Evolutionary conservation across 495 filamentous ascomycete genomes (phyloP).

Genomic region (Lineolata rhizophorae): DNA sequence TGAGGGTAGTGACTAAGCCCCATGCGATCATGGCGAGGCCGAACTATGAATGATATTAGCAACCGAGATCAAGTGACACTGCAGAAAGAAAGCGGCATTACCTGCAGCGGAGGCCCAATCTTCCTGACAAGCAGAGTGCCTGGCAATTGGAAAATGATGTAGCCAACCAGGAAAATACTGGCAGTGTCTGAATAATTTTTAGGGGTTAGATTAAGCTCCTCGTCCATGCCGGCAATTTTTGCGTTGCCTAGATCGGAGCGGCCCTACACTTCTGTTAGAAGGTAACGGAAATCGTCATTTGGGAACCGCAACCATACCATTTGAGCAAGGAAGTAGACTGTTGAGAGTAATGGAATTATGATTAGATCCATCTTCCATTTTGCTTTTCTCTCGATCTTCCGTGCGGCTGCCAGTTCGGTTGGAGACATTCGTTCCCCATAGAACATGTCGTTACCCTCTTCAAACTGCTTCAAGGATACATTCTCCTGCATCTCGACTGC

Average conservation of each 20-base stretch:
- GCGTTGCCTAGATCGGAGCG: slow-evolving; percentile 2
- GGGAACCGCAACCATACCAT: not conserved
- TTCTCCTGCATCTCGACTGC: no score
- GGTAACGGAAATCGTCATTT: not conserved
- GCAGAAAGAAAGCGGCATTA: not conserved
- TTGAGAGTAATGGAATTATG: not conserved
- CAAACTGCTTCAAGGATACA: no score
- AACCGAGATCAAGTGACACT: no score
- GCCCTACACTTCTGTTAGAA: slow-evolving; percentile 1
- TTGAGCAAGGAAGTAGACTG: not conserved
- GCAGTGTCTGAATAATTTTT: not conserved
- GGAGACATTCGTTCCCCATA: no score
- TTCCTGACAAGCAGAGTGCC: slow-evolving; percentile 2
- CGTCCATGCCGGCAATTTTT: slow-evolving; percentile 1
- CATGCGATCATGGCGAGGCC: no score
- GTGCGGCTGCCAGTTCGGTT: no score
- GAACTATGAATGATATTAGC: no score
- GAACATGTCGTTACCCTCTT: no score
- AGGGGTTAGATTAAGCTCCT: slow-evolving; percentile 1
- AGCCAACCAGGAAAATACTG: slow-evolving; percentile 1
- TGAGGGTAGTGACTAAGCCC: no score
- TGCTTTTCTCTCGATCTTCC: not conserved
- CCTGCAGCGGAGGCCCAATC: slow-evolving; percentile 1
- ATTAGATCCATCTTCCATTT: not conserved
- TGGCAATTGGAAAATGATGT: slow-evolving; percentile 3